Conservation (phyloP, 2,329 filamentous ascomycete genomes). For the Lachnellula cervina region DNA sequence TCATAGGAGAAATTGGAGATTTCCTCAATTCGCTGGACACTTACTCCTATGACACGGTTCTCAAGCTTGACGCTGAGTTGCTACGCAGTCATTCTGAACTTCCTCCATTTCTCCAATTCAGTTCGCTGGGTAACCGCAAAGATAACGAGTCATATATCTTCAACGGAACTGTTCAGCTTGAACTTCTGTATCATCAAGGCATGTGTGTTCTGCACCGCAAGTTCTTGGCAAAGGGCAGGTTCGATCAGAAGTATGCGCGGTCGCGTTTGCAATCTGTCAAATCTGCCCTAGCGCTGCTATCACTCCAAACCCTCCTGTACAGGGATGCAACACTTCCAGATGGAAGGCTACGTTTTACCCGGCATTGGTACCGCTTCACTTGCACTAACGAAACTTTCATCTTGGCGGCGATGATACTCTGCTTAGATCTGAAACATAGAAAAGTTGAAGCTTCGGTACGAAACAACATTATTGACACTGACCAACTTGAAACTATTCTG, state of each 20-base stretch:
- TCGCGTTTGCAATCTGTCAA: conserved; percentile 49
- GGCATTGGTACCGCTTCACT: conserved; percentile 7
- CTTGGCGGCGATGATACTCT: conserved; percentile 13
- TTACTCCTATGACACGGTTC: conserved; percentile 56
- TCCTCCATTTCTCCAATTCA: conserved; percentile 64
- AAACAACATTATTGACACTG: not conserved
- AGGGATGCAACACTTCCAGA: not conserved
- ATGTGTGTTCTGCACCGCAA: conserved; percentile 82
- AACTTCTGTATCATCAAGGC: conserved; percentile 80
- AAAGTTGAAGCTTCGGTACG: conserved; percentile 1
- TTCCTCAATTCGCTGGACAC: conserved; percentile 45
- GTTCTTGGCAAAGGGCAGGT: conserved; percentile 67
- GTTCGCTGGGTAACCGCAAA: conserved; percentile 57
- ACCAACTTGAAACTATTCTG: not conserved
- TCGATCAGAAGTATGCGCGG: conserved; percentile 73
- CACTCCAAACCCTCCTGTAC: conserved; percentile 5
- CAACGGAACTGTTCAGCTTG: conserved; percentile 75
- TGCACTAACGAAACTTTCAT: conserved; percentile 9
- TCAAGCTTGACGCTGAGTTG: conserved; percentile 56
- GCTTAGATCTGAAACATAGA: conserved; percentile 15
- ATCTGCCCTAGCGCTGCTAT: conserved; percentile 12
- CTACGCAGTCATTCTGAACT: conserved; percentile 57
- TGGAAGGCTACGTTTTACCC: not conserved
- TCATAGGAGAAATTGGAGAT: conserved; percentile 67
- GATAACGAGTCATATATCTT: conserved; percentile 75